Percentiles rank a stretch among this genome's conserved stretches.
Conservation (phyloP, 495 filamentous ascomycete genomes). For the Lasiosphaeris hirsuta region DNA sequence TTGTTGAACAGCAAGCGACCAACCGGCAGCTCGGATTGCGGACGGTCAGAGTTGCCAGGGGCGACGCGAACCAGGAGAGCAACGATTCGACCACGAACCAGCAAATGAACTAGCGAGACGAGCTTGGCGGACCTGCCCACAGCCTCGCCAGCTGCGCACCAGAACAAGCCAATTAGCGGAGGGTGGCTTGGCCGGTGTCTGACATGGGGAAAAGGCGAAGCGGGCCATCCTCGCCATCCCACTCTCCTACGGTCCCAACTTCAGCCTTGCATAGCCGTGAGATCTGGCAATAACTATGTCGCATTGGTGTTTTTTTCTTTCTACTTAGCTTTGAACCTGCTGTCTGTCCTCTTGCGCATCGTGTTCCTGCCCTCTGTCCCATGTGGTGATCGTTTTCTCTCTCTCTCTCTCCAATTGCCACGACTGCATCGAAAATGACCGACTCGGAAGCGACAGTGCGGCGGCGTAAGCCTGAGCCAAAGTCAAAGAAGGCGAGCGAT, state of each 20-base stretch:
- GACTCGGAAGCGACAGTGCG: constrained; percentile 24
- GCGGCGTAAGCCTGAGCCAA: constrained; percentile 29
- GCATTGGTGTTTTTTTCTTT: constrained; percentile 8
- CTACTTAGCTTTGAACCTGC: background rate
- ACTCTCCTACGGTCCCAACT: background rate
- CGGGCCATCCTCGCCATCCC: background rate
- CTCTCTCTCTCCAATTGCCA: too few relatives aligned
- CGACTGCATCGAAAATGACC: constrained; percentile 18
- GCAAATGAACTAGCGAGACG: too few relatives aligned
- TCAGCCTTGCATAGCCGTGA: constrained; percentile 16
- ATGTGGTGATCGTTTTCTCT: too few relatives aligned
- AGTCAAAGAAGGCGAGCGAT: background rate
- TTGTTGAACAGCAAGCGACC: background rate
- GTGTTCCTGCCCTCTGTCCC: background rate
- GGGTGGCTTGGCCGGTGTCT: background rate
- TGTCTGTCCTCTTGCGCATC: background rate
- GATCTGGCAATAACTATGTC: constrained; percentile 17
- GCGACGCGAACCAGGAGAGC: constrained; percentile 16
- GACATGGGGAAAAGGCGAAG: background rate
- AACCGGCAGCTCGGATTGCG: background rate
- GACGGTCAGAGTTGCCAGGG: constrained; percentile 16
- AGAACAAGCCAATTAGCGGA: constrained; percentile 1
- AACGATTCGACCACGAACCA: too few relatives aligned
- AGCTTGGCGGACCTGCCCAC: background rate
- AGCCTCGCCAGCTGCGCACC: background rate